These are phyloP conservation scores for Diversispora epigaea DNA, from an alignment of 192 early-diverging fungal species.

Conservation along the genomic window DNA sequence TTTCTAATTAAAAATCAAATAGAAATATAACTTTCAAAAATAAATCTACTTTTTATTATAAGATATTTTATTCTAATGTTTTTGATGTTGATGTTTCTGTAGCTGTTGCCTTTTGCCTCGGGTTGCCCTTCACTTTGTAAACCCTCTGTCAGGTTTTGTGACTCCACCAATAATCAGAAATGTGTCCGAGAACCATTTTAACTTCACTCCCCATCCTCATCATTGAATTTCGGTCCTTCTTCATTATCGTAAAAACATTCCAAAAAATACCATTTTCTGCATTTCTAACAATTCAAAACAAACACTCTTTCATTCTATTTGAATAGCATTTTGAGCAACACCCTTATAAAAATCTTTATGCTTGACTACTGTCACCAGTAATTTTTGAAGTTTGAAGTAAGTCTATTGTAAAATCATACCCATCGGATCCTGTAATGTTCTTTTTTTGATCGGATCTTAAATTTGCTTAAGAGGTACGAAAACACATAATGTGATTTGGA, in stretches of 20 bases:
- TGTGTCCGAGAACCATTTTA: slow-evolving; percentile 15
- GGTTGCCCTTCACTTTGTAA: neutral
- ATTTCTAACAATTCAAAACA: slow-evolving; percentile 41
- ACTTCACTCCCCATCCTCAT: neutral
- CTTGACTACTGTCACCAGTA: slow-evolving; percentile 8
- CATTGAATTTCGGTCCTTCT: slow-evolving; percentile 11
- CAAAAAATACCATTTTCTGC: slow-evolving; percentile 25
- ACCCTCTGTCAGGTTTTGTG: neutral
- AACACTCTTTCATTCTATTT: slow-evolving; percentile 34
- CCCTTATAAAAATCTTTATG: neutral
- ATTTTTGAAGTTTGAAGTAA: neutral
- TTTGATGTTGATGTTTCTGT: no score
- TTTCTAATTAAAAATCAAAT: no score
- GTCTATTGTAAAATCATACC: neutral
- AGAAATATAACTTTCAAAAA: no score
- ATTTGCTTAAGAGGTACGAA: neutral
- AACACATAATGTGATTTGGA: neutral
- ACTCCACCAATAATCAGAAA: neutral
- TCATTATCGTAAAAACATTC: slow-evolving; percentile 3
- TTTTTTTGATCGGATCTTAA: neutral
- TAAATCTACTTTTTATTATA: no score
- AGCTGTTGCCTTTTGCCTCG: no score
- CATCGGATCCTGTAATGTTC: slow-evolving; percentile 6
- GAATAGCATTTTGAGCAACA: slow-evolving; percentile 29
- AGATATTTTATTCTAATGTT: no score